Percentiles rank a stretch among this genome's conserved stretches.
Conservation (phyloP, 306 rosid genomes). For the Styphnolobium japonicum region DNA sequence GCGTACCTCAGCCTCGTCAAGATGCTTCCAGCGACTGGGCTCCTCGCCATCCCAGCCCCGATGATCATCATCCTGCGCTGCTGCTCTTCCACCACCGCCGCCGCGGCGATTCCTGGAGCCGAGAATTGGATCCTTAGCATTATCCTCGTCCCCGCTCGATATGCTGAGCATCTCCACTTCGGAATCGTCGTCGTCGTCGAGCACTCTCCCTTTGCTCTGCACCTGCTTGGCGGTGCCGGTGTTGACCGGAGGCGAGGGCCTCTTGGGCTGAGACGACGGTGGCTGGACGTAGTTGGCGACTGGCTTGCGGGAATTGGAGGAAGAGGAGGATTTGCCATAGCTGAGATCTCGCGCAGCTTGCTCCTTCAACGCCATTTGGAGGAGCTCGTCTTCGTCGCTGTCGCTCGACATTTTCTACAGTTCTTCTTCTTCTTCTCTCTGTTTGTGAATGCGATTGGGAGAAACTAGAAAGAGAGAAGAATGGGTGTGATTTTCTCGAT, state of each 20-base stretch:
- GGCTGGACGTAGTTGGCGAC: constrained; percentile 92
- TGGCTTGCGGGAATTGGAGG: constrained; percentile 58
- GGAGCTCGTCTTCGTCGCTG: constrained; percentile 94
- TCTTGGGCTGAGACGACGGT: constrained; percentile 48
- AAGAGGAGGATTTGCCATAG: constrained; percentile 51
- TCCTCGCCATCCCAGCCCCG: constrained; percentile 89
- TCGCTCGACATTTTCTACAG: constrained; percentile 74
- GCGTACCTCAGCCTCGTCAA: constrained; percentile 83
- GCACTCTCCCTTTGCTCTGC: constrained; percentile 33
- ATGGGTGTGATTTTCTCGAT: not conserved
- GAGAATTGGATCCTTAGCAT: constrained; percentile 33
- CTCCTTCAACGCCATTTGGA: constrained; percentile 91
- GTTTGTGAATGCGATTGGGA: not conserved
- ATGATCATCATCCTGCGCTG: constrained; percentile 56
- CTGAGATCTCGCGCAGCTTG: constrained; percentile 78
- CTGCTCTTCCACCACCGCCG: constrained; percentile 26
- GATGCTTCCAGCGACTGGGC: constrained; percentile 86
- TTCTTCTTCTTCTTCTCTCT: not conserved
- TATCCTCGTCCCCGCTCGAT: constrained; percentile 94
- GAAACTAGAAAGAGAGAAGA: not conserved
- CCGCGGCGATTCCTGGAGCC: constrained; percentile 43
- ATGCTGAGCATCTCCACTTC: constrained; percentile 98
- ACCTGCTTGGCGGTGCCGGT: not conserved
- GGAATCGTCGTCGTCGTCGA: constrained; percentile 88
- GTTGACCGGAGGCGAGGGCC: constrained; percentile 17